Conservation (phyloP, 331 rosid genomes). For the Malus hybrid region DNA sequence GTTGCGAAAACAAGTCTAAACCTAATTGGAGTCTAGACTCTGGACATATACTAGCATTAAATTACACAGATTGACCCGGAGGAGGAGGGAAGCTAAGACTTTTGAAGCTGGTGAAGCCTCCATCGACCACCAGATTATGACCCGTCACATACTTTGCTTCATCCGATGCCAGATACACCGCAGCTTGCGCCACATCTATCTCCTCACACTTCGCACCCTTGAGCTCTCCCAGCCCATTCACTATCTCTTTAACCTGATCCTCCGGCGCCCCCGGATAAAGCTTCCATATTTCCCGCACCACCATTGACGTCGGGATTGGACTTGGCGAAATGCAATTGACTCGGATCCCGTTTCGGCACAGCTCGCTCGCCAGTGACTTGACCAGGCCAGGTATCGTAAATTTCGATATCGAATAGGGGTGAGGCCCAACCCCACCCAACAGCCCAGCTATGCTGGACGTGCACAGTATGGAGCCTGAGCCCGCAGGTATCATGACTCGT, state of each 20-base stretch:
- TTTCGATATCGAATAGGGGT: conserved; percentile 67
- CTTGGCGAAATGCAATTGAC: conserved; percentile 80
- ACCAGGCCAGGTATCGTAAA: conserved; percentile 58
- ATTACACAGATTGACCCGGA: conserved; percentile 15
- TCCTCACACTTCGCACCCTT: conserved; percentile 68
- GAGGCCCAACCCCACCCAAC: conserved; percentile 82
- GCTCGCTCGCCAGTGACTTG: conserved; percentile 59
- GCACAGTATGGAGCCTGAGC: conserved; percentile 72
- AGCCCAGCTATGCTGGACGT: conserved; percentile 79
- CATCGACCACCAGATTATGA: conserved; percentile 78
- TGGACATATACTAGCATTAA: not conserved
- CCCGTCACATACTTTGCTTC: conserved; percentile 79
- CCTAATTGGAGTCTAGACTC: not conserved
- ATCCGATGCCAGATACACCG: conserved; percentile 68
- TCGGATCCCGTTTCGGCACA: conserved; percentile 56
- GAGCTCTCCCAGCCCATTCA: conserved; percentile 54
- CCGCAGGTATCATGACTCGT: conserved; percentile 56
- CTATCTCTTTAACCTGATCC: conserved; percentile 33
- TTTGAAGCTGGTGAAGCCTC: conserved; percentile 71
- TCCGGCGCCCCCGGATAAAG: conserved; percentile 29
- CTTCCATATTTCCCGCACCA: conserved; percentile 33
- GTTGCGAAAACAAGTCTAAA: not conserved
- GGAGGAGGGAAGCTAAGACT: conserved; percentile 40
- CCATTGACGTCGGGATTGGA: conserved; percentile 64
- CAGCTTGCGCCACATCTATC: conserved; percentile 76